phyloP scores from a whole-genome alignment of 768 basidiomycete species.

The Pulveroboletus sp. region DNA sequence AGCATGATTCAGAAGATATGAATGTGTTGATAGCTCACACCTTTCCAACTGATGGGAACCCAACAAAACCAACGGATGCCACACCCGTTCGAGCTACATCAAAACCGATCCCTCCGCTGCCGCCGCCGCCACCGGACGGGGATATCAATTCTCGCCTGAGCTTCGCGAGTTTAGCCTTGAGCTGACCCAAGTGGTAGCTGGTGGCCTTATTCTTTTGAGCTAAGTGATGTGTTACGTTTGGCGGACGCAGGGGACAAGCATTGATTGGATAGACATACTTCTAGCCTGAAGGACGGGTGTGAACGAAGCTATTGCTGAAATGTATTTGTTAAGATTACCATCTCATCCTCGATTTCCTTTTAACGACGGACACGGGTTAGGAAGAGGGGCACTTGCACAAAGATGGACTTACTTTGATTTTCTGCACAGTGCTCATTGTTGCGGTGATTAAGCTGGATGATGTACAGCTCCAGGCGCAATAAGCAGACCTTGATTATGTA shows the following conservation, averaged over 20 bases:
- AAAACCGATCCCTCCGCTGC: slow-evolving; percentile 88
- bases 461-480: too few relatives aligned
- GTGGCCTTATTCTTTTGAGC: slow-evolving; percentile 96
- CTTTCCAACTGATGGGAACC: slow-evolving; percentile 94
- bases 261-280: slow-evolving; percentile 50
- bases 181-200: slow-evolving; percentile 92
- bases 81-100: slow-evolving; percentile 98
- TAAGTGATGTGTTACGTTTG: slow-evolving; percentile 32
- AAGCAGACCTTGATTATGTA: slow-evolving; percentile 9
- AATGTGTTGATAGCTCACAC: slow-evolving; percentile 33
- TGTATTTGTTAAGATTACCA: slow-evolving; percentile 52
- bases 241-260: slow-evolving; percentile 9
- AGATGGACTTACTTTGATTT: slow-evolving; percentile 62
- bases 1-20: neutral
- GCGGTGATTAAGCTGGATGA: neutral
- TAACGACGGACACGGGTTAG: slow-evolving; percentile 7
- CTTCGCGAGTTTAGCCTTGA: slow-evolving; percentile 98
- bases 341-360: slow-evolving; percentile 95
- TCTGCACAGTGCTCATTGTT: slow-evolving; percentile 83
- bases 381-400: slow-evolving; percentile 16
- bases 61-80: slow-evolving; percentile 91
- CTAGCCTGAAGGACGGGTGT: slow-evolving; percentile 53
- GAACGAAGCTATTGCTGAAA: slow-evolving; percentile 24
- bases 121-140: slow-evolving; percentile 73
- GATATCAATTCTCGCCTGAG: slow-evolving; percentile 90